These are phyloP conservation scores for Candida oleophila DNA, from an alignment of 805 yeast species.

Conservation along the genomic window DNA sequence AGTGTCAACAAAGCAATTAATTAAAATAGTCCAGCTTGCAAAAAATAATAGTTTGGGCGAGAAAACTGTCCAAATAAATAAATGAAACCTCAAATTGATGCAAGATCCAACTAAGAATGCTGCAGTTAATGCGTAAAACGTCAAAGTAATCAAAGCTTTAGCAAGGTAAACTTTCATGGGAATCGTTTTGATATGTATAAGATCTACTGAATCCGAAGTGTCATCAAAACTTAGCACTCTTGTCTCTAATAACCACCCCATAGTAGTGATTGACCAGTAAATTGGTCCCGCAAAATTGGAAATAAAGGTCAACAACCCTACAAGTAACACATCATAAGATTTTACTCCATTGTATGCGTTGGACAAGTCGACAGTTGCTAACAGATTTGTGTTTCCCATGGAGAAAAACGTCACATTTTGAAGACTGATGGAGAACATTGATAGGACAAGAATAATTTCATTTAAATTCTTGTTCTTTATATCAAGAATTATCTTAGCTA, in stretches of 20 bases:
- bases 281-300: conserved; percentile 87
- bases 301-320: conserved; percentile 75
- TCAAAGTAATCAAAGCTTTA: conserved; percentile 36
- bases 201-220: conserved; percentile 6
- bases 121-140: conserved; percentile 62
- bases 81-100: conserved; percentile 70
- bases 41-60: conserved; percentile 87
- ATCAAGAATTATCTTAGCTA: conserved; percentile 13
- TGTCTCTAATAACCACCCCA: conserved; percentile 39
- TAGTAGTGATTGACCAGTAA: conserved; percentile 65
- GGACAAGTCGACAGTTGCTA: conserved; percentile 86
- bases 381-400: conserved; percentile 86
- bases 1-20: conserved; percentile 38
- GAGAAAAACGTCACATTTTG: conserved; percentile 83
- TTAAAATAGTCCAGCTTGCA: conserved; percentile 66
- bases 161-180: conserved; percentile 36
- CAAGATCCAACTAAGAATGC: conserved; percentile 67
- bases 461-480: conserved; percentile 12
- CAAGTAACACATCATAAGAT: conserved; percentile 64
- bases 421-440: conserved; percentile 47
- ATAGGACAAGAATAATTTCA: conserved; percentile 18
- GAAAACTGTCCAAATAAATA: conserved; percentile 97
- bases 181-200: conserved; percentile 16
- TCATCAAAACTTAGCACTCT: conserved; percentile 14
- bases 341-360: conserved; percentile 90